A percentile compares a stretch with the other conserved stretches of the same genome.
These are phyloP conservation scores for Favolaschia claudopus DNA, from an alignment of 768 basidiomycete genomes.

Conservation along the genomic window DNA sequence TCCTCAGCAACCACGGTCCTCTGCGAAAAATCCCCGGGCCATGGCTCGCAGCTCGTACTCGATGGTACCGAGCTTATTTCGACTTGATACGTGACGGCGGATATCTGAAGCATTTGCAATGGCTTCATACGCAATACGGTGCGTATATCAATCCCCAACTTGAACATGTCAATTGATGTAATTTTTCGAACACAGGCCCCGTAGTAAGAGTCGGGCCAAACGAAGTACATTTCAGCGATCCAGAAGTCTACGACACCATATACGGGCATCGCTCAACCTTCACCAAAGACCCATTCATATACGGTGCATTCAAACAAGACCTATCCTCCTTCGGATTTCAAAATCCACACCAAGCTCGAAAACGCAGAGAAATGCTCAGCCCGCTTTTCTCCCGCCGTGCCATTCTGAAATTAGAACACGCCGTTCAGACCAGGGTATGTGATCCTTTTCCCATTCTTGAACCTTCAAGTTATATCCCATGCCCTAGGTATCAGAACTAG, in stretches of 20 bases:
- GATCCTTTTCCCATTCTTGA: not conserved
- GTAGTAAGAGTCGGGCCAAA: conserved; percentile 50
- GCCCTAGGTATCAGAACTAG: conserved; percentile 41
- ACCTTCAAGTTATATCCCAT: not conserved
- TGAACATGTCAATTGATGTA: not conserved
- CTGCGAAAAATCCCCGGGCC: conserved; percentile 46
- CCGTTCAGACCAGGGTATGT: conserved; percentile 41
- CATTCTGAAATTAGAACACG: conserved; percentile 42
- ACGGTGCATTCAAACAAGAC: conserved; percentile 44
- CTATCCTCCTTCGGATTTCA: conserved; percentile 45
- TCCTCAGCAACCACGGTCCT: too few relatives aligned
- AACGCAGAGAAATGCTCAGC: conserved; percentile 39
- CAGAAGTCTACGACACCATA: conserved; percentile 41
- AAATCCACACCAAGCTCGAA: conserved; percentile 42
- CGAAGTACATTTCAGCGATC: conserved; percentile 49
- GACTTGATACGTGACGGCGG: conserved; percentile 43
- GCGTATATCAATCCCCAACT: not conserved
- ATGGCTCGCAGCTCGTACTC: conserved; percentile 39
- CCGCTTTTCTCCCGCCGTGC: conserved; percentile 49
- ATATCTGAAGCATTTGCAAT: conserved; percentile 38
- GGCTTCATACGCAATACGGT: conserved; percentile 45
- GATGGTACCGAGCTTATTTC: conserved; percentile 43
- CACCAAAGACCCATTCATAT: conserved; percentile 47
- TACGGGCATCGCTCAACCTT: conserved; percentile 44
- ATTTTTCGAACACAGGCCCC: conserved; percentile 38